phyloP scores from a whole-genome alignment of 2,329 filamentous ascomycete species.

The Elsinoe arachidis region DNA sequence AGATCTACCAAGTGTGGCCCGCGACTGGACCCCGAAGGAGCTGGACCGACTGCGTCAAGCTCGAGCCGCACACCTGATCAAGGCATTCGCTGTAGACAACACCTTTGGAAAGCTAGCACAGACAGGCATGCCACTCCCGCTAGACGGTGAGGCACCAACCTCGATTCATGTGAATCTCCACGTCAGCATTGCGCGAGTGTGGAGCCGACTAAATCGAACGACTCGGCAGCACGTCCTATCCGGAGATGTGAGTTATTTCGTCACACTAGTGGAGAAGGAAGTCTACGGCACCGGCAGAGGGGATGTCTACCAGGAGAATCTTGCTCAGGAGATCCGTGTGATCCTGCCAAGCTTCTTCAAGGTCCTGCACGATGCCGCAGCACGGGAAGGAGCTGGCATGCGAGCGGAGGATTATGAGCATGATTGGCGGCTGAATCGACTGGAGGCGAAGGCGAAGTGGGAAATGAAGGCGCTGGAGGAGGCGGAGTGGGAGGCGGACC shows the following conservation, averaged over 20 bases:
- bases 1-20: background rate
- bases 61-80: background rate
- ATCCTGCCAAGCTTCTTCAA: background rate
- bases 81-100: background rate
- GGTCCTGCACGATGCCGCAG: background rate
- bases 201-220: background rate
- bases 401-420: background rate
- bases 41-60: background rate
- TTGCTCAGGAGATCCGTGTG: background rate
- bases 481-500: background rate
- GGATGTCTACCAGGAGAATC: background rate
- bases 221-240: background rate
- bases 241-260: background rate
- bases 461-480: background rate
- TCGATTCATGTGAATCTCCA: background rate
- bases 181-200: background rate
- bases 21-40: background rate
- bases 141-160: background rate
- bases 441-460: constrained; percentile 2
- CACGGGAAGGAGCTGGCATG: background rate
- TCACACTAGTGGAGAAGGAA: background rate
- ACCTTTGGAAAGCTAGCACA: background rate
- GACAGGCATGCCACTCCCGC: background rate
- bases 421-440: background rate
- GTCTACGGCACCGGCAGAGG: background rate